Conservation (phyloP, 139 green algal genomes). For the Chlamydomonas applanata region DNA sequence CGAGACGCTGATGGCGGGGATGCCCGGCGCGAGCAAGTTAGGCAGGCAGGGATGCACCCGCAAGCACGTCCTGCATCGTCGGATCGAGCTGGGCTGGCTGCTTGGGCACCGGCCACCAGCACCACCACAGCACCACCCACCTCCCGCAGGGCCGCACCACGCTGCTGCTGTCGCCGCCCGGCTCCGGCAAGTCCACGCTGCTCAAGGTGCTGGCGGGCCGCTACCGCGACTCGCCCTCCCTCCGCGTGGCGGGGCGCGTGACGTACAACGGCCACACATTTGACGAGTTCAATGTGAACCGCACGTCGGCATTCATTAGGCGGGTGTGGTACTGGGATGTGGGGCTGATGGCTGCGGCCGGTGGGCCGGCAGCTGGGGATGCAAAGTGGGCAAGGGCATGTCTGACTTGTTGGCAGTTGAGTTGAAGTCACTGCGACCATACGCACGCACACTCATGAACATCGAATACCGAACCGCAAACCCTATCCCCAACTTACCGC, state of each 20-base stretch:
- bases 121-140: not conserved
- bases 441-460: too few relatives aligned
- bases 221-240: not conserved
- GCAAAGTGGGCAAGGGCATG: too few relatives aligned
- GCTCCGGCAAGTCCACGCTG: slow-evolving; percentile 57
- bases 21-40: too few relatives aligned
- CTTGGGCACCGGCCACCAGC: not conserved
- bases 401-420: too few relatives aligned
- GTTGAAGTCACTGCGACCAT: too few relatives aligned
- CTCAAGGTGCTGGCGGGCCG: slow-evolving; percentile 50
- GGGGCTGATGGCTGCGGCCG: not conserved
- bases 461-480: too few relatives aligned
- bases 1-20: too few relatives aligned
- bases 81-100: not conserved
- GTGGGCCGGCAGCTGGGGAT: too few relatives aligned
- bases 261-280: slow-evolving; percentile 67
- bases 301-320: slow-evolving; percentile 58
- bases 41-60: not conserved
- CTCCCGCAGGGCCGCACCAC: slow-evolving; percentile 49
- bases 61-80: too few relatives aligned
- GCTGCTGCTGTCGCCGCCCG: slow-evolving; percentile 72
- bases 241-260: slow-evolving; percentile 35
- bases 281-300: slow-evolving; percentile 58
- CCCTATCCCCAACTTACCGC: too few relatives aligned
- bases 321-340: slow-evolving; percentile 34